phyloP scores from a whole-genome alignment of 73 alveolate species.

The Paramecium tetraurelia region DNA sequence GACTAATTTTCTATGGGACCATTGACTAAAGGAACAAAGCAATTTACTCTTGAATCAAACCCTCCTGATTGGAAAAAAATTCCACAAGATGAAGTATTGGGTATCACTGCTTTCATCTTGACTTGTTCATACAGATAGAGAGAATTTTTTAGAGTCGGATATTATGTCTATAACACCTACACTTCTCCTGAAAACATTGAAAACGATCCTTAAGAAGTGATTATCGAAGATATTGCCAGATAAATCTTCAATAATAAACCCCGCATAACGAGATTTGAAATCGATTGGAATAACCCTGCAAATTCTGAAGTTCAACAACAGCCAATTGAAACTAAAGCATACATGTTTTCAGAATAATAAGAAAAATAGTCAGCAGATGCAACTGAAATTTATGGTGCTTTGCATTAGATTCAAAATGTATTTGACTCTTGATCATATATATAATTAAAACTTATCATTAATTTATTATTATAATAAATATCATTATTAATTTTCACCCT shows the following conservation, averaged over 20 bases:
- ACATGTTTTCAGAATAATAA: constrained; percentile 35
- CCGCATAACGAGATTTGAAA: constrained; percentile 93
- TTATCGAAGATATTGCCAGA: constrained; percentile 79
- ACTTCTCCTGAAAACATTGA: constrained; percentile 88
- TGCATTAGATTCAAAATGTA: not conserved
- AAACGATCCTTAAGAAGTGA: constrained; percentile 87
- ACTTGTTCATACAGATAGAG: constrained; percentile 90
- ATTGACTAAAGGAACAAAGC: constrained; percentile 86
- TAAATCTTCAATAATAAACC: constrained; percentile 91
- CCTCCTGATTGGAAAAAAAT: constrained; percentile 90
- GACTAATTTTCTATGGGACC: constrained; percentile 92
- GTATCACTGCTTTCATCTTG: constrained; percentile 95
- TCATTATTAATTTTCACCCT: too few species aligned
- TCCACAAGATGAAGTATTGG: constrained; percentile 87
- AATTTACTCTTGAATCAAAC: constrained; percentile 83
- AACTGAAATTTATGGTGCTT: not conserved
- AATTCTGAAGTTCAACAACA: not conserved
- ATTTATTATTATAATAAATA: not conserved
- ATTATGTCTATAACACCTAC: constrained; percentile 93
- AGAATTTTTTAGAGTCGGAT: constrained; percentile 97
- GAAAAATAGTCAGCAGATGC: not conserved
- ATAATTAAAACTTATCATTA: not conserved
- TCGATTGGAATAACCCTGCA: constrained; percentile 76
- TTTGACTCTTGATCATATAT: not conserved
- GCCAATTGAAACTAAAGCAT: constrained; percentile 18